Evolutionary conservation across 2,329 filamentous ascomycete genomes (phyloP).

Genomic region (Xylariaceae sp.): DNA sequence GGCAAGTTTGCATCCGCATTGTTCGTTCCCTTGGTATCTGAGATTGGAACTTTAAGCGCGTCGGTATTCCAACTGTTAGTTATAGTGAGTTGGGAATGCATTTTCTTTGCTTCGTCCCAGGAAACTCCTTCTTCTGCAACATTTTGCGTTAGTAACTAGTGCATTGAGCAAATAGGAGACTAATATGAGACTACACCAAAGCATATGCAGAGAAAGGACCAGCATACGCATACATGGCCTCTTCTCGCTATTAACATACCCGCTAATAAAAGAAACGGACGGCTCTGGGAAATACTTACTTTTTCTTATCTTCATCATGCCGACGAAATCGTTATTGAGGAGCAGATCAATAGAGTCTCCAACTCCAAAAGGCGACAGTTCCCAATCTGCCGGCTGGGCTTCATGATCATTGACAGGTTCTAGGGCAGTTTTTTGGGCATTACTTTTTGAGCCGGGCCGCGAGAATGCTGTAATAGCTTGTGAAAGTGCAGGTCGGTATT

Average conservation of each 20-base stretch:
- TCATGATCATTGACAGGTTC: slow-evolving; percentile 18
- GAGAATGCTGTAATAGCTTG: slow-evolving; percentile 60
- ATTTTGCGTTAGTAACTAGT: neutral
- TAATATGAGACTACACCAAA: no score
- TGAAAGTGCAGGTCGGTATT: slow-evolving; percentile 70
- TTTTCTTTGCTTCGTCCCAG: slow-evolving; percentile 56
- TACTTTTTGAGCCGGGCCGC: neutral
- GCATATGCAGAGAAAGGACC: no score
- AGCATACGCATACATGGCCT: no score
- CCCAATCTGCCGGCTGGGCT: slow-evolving; percentile 2
- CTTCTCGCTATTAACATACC: no score
- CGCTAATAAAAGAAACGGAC: no score
- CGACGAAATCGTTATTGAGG: slow-evolving; percentile 68
- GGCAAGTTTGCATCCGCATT: slow-evolving; percentile 27
- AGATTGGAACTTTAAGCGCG: slow-evolving; percentile 14
- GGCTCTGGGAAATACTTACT: slow-evolving; percentile 10
- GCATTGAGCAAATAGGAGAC: no score
- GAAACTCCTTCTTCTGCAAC: slow-evolving; percentile 5
- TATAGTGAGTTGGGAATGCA: slow-evolving; percentile 12
- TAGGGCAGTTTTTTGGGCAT: neutral
- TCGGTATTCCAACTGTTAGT: neutral
- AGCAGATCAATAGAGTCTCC: slow-evolving; percentile 73
- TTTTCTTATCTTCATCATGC: slow-evolving; percentile 65
- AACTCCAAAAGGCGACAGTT: slow-evolving; percentile 68
- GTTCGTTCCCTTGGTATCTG: neutral